Base-by-base conservation (phyloP, 1,139 yeast species). In the Suhomyces kunorum region DNA sequence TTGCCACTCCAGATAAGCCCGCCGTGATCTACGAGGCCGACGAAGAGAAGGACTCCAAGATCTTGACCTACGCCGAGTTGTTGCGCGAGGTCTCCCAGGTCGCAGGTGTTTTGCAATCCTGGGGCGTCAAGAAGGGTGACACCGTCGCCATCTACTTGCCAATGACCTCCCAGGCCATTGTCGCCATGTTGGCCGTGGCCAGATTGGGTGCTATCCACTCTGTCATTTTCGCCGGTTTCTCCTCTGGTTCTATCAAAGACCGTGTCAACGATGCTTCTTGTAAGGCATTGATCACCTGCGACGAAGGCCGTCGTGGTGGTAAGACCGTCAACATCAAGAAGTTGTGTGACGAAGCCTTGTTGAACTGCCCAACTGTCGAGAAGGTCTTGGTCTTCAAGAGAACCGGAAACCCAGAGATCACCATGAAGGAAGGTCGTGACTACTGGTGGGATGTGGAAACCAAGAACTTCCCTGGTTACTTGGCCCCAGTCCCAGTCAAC, bases 151-250 rank as follows among this genome's bases (percentile, higher is more conserved):
- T 92, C 51, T 92, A 92, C 69, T 71, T 92, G 70, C 98, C 98
- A 60, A 92, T 92, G 98, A 89, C 88, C 48, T 88, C 97, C 41
- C 96, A 89, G 66, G 96, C 98, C 38, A 80, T 92, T 44, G 77
- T 92, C 52, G 90, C 98, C 49, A 83, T 92, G 87, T 76, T 92
- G 59, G 97, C 98, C 39, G 87, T 89, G 56, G 90, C 87, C 36
- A 84, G 98, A 71, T 71, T 92, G 50, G 98, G 98, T 66, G 98
- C 98, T 36, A 75, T 89, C 53, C 98, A 92, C 71, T 87, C 98
- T 9, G 98, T 92, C 38, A 84, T 92, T 51, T 92, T 92, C 66
- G 98, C 98, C 42, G 98, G 98, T 30, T 92, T 92, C 72, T 85
- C 95, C 22, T 83, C 96, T 26, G 96, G 96, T 45, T 89, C 97